Conservation (phyloP, 2,329 filamentous ascomycete genomes). For the Pseudocercospora fuligena region DNA sequence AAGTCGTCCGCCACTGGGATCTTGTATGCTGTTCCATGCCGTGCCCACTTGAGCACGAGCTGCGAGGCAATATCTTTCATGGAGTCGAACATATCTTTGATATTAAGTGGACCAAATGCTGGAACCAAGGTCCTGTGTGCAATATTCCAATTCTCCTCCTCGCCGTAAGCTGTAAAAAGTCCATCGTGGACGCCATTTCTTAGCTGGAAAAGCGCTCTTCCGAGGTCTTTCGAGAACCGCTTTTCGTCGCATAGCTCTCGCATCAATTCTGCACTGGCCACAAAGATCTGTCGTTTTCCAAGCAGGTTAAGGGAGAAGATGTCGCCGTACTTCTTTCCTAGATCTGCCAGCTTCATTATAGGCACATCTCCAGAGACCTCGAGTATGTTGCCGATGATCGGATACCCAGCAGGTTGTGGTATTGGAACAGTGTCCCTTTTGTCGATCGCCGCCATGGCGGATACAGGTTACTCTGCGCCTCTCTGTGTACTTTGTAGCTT, state of each 20-base stretch:
- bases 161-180: slow-evolving; percentile 64
- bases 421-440: slow-evolving; percentile 48
- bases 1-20: slow-evolving; percentile 71
- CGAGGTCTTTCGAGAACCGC: slow-evolving; percentile 62
- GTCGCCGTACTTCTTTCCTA: slow-evolving; percentile 33
- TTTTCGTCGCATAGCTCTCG: slow-evolving; percentile 48
- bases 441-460: slow-evolving; percentile 27
- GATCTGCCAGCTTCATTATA: slow-evolving; percentile 60
- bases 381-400: slow-evolving; percentile 67
- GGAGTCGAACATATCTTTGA: slow-evolving; percentile 68
- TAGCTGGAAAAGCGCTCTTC: slow-evolving; percentile 58
- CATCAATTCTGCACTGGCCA: slow-evolving; percentile 38
- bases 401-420: slow-evolving; percentile 67
- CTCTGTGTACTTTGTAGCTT: too few relatives aligned
- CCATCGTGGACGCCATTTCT: slow-evolving; percentile 67
- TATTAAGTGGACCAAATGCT: slow-evolving; percentile 71
- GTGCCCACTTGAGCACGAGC: slow-evolving; percentile 42
- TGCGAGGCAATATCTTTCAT: slow-evolving; percentile 46
- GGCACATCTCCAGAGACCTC: slow-evolving; percentile 67
- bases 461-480: not conserved
- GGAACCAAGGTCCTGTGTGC: slow-evolving; percentile 65
- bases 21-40: slow-evolving; percentile 57
- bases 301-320: slow-evolving; percentile 31
- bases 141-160: slow-evolving; percentile 41
- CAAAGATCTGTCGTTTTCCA: slow-evolving; percentile 28